Conservation (phyloP, 345 rosid genomes). For the Camelina laxa region DNA sequence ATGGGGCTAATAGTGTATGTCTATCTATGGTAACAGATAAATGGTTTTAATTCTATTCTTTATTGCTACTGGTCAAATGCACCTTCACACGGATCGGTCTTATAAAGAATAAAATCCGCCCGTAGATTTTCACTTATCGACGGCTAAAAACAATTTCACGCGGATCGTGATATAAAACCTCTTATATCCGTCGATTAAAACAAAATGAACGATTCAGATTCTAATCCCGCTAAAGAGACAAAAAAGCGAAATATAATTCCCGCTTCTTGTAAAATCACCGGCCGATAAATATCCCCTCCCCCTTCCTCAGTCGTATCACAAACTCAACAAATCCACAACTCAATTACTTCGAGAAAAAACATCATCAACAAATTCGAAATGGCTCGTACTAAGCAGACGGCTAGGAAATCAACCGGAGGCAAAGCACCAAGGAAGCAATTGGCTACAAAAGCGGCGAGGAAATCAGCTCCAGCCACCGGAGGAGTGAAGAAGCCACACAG, state of each 20-base stretch:
- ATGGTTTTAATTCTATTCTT: background rate
- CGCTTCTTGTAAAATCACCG: slow-evolving; percentile 6
- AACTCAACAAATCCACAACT: slow-evolving; percentile 12
- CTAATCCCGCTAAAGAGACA: background rate
- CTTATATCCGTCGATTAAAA: slow-evolving; percentile 33
- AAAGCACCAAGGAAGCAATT: slow-evolving; percentile 71
- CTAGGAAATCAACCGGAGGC: slow-evolving; percentile 67
- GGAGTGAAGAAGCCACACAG: slow-evolving; percentile 78
- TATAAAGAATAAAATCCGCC: background rate
- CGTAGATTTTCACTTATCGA: background rate
- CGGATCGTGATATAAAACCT: background rate
- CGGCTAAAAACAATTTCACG: slow-evolving; percentile 1
- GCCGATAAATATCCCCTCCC: slow-evolving; percentile 15
- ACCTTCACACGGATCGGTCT: slow-evolving; percentile 10
- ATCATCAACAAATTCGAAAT: background rate
- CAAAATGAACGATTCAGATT: slow-evolving; percentile 8
- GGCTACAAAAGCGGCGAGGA: slow-evolving; percentile 67
- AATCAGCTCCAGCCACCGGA: slow-evolving; percentile 70
- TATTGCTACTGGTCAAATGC: background rate
- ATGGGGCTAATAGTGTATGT: no score
- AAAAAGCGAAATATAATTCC: slow-evolving; percentile 14
- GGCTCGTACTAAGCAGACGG: slow-evolving; percentile 74
- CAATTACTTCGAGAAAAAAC: background rate
- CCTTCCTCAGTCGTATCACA: background rate
- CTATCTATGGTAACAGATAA: background rate